These are phyloP conservation scores for Tuber microsphaerosporum DNA, from an alignment of 495 filamentous ascomycete genomes.

Conservation along the genomic window DNA sequence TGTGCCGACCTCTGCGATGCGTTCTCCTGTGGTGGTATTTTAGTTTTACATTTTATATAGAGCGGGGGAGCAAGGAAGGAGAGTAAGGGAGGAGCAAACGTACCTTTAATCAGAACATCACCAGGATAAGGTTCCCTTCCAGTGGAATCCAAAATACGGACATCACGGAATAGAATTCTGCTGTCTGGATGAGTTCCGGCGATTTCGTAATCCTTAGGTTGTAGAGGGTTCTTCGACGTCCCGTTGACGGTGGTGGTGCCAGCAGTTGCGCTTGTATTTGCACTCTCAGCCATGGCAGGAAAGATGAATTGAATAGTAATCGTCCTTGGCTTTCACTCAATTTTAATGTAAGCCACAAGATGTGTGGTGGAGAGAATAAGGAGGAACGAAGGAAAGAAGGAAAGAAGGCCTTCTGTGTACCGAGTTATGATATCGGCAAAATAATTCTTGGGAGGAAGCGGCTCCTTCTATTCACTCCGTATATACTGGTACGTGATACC, in stretches of 20 bases:
- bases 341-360: not conserved
- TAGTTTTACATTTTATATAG: not conserved
- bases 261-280: not conserved
- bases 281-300: not conserved
- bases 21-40: slow-evolving; percentile 37
- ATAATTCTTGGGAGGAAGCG: not conserved
- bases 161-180: slow-evolving; percentile 47
- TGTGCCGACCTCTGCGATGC: slow-evolving; percentile 44
- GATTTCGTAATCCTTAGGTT: slow-evolving; percentile 43
- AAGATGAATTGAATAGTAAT: not conserved
- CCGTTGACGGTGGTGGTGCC: not conserved
- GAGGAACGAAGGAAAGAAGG: not conserved
- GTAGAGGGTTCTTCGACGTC: slow-evolving; percentile 16
- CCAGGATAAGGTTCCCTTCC: slow-evolving; percentile 47
- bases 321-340: not conserved
- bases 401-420: not conserved
- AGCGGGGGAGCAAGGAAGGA: not conserved
- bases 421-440: not conserved
- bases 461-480: not conserved
- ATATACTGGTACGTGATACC: not conserved
- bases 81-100: not conserved
- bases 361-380: not conserved
- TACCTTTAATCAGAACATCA: slow-evolving; percentile 47
- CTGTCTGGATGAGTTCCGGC: slow-evolving; percentile 43
- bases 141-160: slow-evolving; percentile 50